A percentile compares a stretch with the other conserved stretches of the same genome.
These are phyloP conservation scores for Cornus suecica DNA, from an alignment of 148 eudicot genomes.

Conservation along the genomic window DNA sequence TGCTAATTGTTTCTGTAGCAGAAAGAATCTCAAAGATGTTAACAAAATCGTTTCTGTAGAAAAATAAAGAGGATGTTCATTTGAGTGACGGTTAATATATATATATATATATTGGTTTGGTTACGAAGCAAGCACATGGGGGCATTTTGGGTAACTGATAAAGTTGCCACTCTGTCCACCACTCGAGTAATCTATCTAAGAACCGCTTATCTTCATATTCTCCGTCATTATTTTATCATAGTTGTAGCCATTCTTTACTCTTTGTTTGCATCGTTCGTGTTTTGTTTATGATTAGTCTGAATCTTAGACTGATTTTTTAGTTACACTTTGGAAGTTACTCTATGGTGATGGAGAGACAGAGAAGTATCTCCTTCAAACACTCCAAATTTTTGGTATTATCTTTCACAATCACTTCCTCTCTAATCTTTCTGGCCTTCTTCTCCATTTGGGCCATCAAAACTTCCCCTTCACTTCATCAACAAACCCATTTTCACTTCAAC, in stretches of 20 bases:
- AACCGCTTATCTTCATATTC: too few species aligned
- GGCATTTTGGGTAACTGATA: too few species aligned
- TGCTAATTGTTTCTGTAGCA: too few species aligned
- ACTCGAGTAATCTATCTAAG: too few species aligned
- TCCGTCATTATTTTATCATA: too few species aligned
- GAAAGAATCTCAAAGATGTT: background rate
- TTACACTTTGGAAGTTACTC: background rate
- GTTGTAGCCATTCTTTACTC: background rate
- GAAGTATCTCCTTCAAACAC: conserved; percentile 51
- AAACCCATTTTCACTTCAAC: conserved; percentile 37
- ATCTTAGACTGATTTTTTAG: conserved; percentile 1
- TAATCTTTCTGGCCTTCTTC: conserved; percentile 42
- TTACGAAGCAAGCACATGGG: too few species aligned
- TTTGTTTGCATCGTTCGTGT: background rate
- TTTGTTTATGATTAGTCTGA: background rate
- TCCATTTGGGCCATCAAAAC: conserved; percentile 45
- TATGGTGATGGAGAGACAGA: conserved; percentile 58
- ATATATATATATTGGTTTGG: too few species aligned
- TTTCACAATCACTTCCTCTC: conserved; percentile 46
- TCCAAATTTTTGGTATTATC: conserved; percentile 48
- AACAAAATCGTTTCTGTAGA: too few species aligned
- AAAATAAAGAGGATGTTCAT: background rate
- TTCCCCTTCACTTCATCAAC: conserved; percentile 30
- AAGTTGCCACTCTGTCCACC: background rate
- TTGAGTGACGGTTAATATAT: too few species aligned